Base-by-base conservation (phyloP, 495 filamentous ascomycete genomes). In the Chlorociboria aeruginascens region DNA sequence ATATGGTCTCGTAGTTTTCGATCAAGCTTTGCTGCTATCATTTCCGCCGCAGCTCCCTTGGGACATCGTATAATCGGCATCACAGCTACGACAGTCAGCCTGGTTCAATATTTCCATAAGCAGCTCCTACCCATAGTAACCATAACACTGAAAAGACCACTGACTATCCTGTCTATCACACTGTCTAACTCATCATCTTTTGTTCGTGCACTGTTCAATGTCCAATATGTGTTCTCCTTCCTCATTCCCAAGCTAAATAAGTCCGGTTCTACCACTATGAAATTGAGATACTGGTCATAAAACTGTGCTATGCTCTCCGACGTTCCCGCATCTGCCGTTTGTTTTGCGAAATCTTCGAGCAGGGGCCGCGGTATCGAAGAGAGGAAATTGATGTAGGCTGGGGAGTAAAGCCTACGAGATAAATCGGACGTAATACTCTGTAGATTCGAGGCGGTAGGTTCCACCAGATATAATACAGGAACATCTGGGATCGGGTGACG, bases 251-350 rank as follows among this genome's bases (percentile, higher is more conserved):
- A 68, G 58, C 86, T 95, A 64, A 99, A 99, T 0, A 97, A 71
- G 63, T 97, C 92, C 1, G 92, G 90, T 65, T 99, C 93, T 12
- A 81, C 83, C 40, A 96, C 90, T 47, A 97, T 85, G 61, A 97
- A 99, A 61, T 99, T 99, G 34, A 99, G 74, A 50, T 97, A 96
- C 60, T 99, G 93, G 61, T 99, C 93, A 57, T 82, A 99, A 32
- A 99, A 80, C 57, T 95, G 89, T 12, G 88, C 78, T 44, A 99
- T 85, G 52, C 82, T 79, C 54, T 96, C 90, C 2, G 88, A 78
- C 3, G 88, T 92, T 10, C 81, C 84, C 14, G 85, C 80, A 16
- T 83, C 65, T 1, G 86, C 93, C 32, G 92, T 90, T 60, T 93
- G 79, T 13, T 82, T 74, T 7, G 89, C 93, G 61, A 97, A 97